Evolutionary conservation across 805 yeast genomes (phyloP), one percentile per base, ranked within the genome.

Genomic region (Priceomyces melissophilus): DNA sequence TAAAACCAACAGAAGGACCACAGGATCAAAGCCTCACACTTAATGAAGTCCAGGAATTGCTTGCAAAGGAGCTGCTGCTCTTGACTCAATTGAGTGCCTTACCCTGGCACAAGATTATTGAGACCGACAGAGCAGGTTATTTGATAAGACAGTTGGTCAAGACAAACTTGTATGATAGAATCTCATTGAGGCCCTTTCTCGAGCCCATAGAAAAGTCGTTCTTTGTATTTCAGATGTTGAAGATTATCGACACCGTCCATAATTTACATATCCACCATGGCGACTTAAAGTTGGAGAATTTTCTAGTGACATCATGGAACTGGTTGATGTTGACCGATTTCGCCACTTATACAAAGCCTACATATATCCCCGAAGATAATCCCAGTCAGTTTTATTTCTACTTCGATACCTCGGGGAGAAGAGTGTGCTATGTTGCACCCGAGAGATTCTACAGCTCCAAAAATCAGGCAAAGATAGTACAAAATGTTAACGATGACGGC

Each of bases 381-480:
- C 97, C 98, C 0, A 85, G 90, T 10, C 91, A 85, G 46, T 93
- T 86, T 53, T 81, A 93, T 1, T 93, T 91, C 55, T 93, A 83
- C 61, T 93, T 90, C 57, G 98, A 93, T 63, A 87, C 91, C 2
- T 85, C 95, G 2, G 87, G 80, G 56, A 71, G 97, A 48, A 73
- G 96, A 52, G 76, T 80, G 2, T 93, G 99, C 61, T 91, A 91
- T 60, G 61, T 93, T 32, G 98, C 99, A 0, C 99, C 99, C 0
- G 99, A 93, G 58, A 68, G 99, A 48, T 91, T 93, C 53, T 69
- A 53, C 51, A 64, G 45, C 31, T 57, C 66, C 35, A 46, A 60
- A 54, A 45, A 51, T 53, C 51, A 55, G 25, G 42, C 57, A 7
- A 40, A 25, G 29, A 43, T 39, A 41, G 41, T 16, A 15, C 58